phyloP scores from a whole-genome alignment of 495 filamentous ascomycete genomes.

The Lichina pygmaea region DNA sequence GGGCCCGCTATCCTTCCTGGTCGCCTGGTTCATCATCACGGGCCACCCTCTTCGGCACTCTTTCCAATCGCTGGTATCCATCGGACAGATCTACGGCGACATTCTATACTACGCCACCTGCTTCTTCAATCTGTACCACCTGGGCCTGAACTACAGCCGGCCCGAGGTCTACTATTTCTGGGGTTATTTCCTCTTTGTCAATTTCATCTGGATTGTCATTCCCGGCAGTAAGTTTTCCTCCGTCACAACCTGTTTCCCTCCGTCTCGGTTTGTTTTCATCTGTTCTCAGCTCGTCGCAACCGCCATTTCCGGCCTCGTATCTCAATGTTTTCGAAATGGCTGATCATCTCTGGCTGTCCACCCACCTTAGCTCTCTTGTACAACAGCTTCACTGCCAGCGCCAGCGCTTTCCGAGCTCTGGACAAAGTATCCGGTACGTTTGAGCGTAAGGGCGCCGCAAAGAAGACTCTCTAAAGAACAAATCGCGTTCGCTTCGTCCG shows the following conservation, averaged over 20 bases:
- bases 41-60: constrained; percentile 37
- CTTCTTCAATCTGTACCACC: constrained; percentile 33
- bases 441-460: constrained; percentile 6
- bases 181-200: constrained; percentile 70
- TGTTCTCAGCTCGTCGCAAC: neutral
- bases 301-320: neutral
- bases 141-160: constrained; percentile 32
- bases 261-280: neutral
- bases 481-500: neutral
- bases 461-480: constrained; percentile 11
- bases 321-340: neutral
- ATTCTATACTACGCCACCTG: constrained; percentile 66
- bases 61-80: constrained; percentile 40
- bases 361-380: constrained; percentile 20
- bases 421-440: constrained; percentile 12
- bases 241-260: neutral
- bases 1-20: constrained; percentile 55
- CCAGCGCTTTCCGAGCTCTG: constrained; percentile 18
- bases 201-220: constrained; percentile 64
- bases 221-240: constrained; percentile 17
- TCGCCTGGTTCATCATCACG: constrained; percentile 30
- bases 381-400: constrained; percentile 20
- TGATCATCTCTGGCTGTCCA: neutral
- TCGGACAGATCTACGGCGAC: constrained; percentile 71
- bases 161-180: constrained; percentile 68